These are phyloP conservation scores for Ascochyta clinopodiicola DNA, from an alignment of 2,329 filamentous ascomycete species.

Conservation along the genomic window DNA sequence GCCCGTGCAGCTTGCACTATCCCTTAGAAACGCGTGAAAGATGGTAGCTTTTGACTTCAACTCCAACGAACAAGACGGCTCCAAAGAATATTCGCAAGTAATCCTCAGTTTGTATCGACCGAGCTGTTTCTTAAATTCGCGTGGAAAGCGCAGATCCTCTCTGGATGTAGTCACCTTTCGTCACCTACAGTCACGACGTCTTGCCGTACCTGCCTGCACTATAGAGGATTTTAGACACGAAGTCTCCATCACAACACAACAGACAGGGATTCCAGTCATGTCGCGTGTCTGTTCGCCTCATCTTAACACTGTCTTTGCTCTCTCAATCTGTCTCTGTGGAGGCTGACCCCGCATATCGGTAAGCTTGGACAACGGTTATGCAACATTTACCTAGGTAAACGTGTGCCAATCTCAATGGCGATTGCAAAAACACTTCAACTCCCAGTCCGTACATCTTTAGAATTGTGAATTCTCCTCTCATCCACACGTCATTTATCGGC, in stretches of 20 bases:
- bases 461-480: background rate
- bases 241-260: background rate
- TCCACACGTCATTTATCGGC: background rate
- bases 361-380: conserved; percentile 8
- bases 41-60: background rate
- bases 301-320: conserved; percentile 4
- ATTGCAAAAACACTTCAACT: background rate
- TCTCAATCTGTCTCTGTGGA: background rate
- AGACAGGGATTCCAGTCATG: background rate
- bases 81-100: background rate
- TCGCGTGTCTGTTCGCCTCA: too few relatives aligned
- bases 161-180: background rate
- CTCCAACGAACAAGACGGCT: background rate
- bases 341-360: conserved; percentile 27
- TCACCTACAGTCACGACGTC: too few relatives aligned
- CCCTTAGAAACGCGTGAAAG: background rate
- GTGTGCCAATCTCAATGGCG: background rate
- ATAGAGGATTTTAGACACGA: background rate
- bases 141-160: too few relatives aligned
- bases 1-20: background rate
- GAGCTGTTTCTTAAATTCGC: too few relatives aligned
- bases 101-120: background rate
- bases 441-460: background rate
- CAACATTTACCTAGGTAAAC: conserved; percentile 6
- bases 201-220: background rate